phyloP scores from a whole-genome alignment of 163 green algal species.

The Prototheca wickerhamii region DNA sequence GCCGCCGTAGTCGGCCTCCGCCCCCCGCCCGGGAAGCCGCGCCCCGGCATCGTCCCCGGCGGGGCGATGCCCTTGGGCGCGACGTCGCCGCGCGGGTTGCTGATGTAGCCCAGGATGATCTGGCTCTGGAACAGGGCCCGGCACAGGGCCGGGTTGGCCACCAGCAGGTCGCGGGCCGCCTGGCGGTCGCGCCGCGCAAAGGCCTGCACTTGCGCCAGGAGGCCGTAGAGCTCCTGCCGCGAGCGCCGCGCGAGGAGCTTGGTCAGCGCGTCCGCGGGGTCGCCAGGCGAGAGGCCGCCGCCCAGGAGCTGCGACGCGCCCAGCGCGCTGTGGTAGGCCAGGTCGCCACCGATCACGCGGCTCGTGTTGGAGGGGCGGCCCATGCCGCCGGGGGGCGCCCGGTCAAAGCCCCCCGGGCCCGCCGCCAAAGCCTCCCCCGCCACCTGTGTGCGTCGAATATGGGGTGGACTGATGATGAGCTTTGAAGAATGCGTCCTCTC shows the following conservation, averaged over 20 bases:
- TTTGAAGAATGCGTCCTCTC: too few relatives aligned
- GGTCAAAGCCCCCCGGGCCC: constrained; percentile 7
- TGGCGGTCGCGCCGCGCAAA: neutral
- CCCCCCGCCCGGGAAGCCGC: neutral
- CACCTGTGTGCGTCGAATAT: neutral
- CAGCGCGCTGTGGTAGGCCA: constrained; percentile 18
- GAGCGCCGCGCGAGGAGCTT: constrained; percentile 50
- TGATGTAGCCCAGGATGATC: constrained; percentile 77
- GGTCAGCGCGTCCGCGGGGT: constrained; percentile 41
- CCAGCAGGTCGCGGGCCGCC: constrained; percentile 4
- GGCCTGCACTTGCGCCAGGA: constrained; percentile 58
- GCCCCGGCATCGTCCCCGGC: constrained; percentile 13
- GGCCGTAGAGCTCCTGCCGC: constrained; percentile 56
- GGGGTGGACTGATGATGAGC: neutral
- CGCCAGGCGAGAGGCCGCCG: constrained; percentile 15
- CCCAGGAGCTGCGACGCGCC: constrained; percentile 20
- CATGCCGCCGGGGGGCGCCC: neutral
- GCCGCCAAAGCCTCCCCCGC: neutral
- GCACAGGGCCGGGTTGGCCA: constrained; percentile 61
- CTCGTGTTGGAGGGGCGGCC: constrained; percentile 1
- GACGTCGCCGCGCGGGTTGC: constrained; percentile 32
- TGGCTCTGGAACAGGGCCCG: constrained; percentile 76
- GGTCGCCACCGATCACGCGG: constrained; percentile 23
- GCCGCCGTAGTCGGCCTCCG: neutral
- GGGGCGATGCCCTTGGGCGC: constrained; percentile 23